phyloP scores from a whole-genome alignment of 352 stramenopile genomes.

The Globisporangium sylvaticum region DNA sequence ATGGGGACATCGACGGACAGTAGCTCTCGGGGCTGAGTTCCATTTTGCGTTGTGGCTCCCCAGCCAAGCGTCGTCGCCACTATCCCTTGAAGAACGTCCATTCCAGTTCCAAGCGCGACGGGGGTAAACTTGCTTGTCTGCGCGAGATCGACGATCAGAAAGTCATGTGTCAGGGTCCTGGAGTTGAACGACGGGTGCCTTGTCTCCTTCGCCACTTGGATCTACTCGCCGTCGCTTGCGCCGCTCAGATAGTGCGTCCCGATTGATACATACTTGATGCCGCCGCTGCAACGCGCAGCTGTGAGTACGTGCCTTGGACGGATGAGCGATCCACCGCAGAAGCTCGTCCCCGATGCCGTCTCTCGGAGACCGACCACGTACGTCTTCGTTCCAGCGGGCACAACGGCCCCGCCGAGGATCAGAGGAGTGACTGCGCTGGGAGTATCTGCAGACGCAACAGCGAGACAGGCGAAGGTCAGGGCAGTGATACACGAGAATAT shows the following conservation, averaged over 20 bases:
- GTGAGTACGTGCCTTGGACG: slow-evolving; percentile 36
- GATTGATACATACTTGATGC: slow-evolving; percentile 34
- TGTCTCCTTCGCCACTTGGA: slow-evolving; percentile 37
- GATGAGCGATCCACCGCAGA: slow-evolving; percentile 47
- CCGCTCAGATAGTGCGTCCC: slow-evolving; percentile 56
- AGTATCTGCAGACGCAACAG: not conserved
- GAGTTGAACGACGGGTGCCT: slow-evolving; percentile 42
- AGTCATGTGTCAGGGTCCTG: slow-evolving; percentile 27
- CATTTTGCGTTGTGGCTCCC: slow-evolving; percentile 23
- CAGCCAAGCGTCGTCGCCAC: slow-evolving; percentile 22
- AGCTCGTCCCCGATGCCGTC: slow-evolving; percentile 10
- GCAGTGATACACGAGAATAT: not conserved
- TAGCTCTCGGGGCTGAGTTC: slow-evolving; percentile 25
- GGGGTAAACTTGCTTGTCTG: slow-evolving; percentile 27
- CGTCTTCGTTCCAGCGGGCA: slow-evolving; percentile 34
- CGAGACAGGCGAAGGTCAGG: not conserved
- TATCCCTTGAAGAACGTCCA: slow-evolving; percentile 13
- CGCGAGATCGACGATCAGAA: slow-evolving; percentile 49
- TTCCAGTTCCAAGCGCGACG: slow-evolving; percentile 23
- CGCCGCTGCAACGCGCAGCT: slow-evolving; percentile 7
- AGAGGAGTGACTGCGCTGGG: slow-evolving; percentile 22
- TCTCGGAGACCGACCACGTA: slow-evolving; percentile 24
- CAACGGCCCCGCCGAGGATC: slow-evolving; percentile 43
- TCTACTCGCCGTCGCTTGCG: slow-evolving; percentile 37
- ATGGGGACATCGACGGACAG: slow-evolving; percentile 41